Base-by-base conservation (phyloP, 2,329 filamentous ascomycete species). In the Nigrospora osmanthi region DNA sequence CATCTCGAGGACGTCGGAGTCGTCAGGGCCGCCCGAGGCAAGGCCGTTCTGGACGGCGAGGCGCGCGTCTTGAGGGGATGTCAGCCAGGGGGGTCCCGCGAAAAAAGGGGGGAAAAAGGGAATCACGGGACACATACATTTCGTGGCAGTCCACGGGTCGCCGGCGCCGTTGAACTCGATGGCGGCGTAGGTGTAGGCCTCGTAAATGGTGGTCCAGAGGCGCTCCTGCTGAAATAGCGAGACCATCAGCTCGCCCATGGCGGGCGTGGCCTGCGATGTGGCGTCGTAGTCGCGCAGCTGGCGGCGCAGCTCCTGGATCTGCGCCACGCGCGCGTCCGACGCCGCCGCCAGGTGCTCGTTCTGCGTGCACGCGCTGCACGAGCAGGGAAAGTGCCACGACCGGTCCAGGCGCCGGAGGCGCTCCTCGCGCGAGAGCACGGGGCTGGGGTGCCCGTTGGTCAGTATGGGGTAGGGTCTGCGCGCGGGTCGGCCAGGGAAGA, bases 351-450 rank as follows among this genome's bases (percentile, higher is more conserved):
- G 48, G 12, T 54, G 46, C 11, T 45, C 19, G 10, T 54, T 54
- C 43, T 60, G 54, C n/a, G 52, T 57, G 57, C 69, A 72, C 28
- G 56, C 48, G 45, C 62, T 56, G 55, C 69, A 72, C 28, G 58
- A 52, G 56, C 68, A 71, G 16, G 57, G 46, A 52, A 71, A 71
- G 38, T 64, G 63, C 68, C 68, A 71, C 6, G 54, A 58, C 13
- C 42, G 16, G 17, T 52, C 43, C n/a, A 70, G 55, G 33, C 58
- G 54, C 10, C 47, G 35, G n/a, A 56, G 47, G 5, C 69, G 63
- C 12, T 51, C 45, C 5, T 49, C 48, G n/a, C 58, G 57, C n/a
- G 51, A 13, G 53, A 58, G 53, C 17, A 64, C 44, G 15, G 62
- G 57, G 52, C 65, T 63, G 52, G 38, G 10, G 10, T 9, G n/a